These are phyloP conservation scores for Vanilla planifolia DNA, from an alignment of 106 monocot species.

Conservation along the genomic window DNA sequence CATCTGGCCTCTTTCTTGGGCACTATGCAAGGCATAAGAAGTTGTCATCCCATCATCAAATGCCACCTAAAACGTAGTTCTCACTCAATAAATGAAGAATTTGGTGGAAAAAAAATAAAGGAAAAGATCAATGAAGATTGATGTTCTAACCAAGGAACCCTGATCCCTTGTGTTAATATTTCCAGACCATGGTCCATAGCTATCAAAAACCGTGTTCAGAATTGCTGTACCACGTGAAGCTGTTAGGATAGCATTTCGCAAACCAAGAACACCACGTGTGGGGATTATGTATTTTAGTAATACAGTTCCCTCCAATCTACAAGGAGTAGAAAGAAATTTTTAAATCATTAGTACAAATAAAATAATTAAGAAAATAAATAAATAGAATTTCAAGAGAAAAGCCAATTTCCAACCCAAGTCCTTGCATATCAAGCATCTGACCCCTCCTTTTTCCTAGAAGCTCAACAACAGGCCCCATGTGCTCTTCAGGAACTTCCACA, in stretches of 20 bases:
- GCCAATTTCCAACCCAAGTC: constrained; percentile 40
- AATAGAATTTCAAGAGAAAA: constrained; percentile 2
- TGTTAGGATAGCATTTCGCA: constrained; percentile 90
- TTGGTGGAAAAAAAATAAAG: background rate
- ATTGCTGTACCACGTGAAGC: constrained; percentile 90
- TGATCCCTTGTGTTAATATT: constrained; percentile 90
- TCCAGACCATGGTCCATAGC: constrained; percentile 93
- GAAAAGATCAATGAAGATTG: background rate
- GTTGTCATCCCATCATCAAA: constrained; percentile 93
- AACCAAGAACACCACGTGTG: constrained; percentile 89
- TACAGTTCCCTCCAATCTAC: constrained; percentile 81
- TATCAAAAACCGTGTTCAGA: constrained; percentile 91
- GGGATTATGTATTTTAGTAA: constrained; percentile 94
- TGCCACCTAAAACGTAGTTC: constrained; percentile 52
- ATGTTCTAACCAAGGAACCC: constrained; percentile 69
- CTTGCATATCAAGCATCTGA: constrained; percentile 96
- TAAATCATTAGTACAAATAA: background rate
- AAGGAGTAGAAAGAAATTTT: constrained; percentile 5
- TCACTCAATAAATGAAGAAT: background rate
- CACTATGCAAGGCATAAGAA: constrained; percentile 81
- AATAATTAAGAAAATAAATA: background rate
- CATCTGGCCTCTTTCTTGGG: constrained; percentile 96
- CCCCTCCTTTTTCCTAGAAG: constrained; percentile 95
- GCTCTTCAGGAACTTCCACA: constrained; percentile 81
- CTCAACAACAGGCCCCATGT: constrained; percentile 92